These are phyloP conservation scores for Acer yangbiense DNA, from an alignment of 345 rosid species.

Conservation along the genomic window DNA sequence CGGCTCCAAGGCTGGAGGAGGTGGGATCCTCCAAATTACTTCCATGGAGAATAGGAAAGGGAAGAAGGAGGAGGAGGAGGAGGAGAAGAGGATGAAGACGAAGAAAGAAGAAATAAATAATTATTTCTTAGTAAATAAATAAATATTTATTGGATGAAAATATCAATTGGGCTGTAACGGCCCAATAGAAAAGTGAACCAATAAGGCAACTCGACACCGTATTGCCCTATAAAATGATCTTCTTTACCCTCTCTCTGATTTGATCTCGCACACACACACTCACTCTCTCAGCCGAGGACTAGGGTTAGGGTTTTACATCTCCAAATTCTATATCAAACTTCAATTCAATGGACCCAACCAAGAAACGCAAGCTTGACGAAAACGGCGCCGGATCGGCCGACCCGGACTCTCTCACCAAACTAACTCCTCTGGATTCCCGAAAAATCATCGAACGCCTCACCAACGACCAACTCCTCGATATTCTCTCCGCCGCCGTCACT, in stretches of 20 bases:
- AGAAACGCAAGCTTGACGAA: constrained; percentile 68
- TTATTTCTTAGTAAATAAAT: too few relatives aligned
- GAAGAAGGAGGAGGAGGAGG: too few relatives aligned
- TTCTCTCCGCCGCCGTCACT: constrained; percentile 53
- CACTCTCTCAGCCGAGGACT: background rate
- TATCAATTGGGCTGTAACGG: background rate
- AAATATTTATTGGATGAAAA: too few relatives aligned
- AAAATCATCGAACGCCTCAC: constrained; percentile 62
- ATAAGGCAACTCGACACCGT: background rate
- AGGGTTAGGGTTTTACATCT: constrained; percentile 49
- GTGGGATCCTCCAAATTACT: too few relatives aligned
- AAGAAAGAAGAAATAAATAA: too few relatives aligned
- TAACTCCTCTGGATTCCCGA: constrained; percentile 53
- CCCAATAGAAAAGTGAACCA: background rate
- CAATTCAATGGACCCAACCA: constrained; percentile 45
- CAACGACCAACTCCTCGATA: constrained; percentile 65
- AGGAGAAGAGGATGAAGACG: too few relatives aligned
- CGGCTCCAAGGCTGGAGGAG: too few relatives aligned
- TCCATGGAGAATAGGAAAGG: too few relatives aligned
- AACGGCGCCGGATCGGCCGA: constrained; percentile 42
- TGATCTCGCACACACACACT: background rate
- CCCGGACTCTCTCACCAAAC: constrained; percentile 28
- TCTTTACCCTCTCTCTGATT: background rate
- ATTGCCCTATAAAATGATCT: background rate
- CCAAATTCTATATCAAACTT: background rate